Evolutionary conservation across 2,329 filamentous ascomycete species (phyloP).

Genomic region (Sarocladium brachiariae): DNA sequence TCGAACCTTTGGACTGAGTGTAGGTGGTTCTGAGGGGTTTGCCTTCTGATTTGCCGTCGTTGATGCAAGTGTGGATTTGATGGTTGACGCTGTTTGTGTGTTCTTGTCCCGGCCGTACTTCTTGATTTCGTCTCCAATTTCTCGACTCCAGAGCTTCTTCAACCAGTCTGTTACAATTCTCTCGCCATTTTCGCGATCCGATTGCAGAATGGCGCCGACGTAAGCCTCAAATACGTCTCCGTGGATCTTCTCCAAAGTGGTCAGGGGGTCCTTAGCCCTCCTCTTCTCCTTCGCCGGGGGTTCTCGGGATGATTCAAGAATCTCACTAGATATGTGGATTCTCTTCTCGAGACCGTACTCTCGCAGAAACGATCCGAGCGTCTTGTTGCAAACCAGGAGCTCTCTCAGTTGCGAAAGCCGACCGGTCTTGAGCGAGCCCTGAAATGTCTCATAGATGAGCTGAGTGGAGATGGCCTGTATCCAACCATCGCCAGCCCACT

Average conservation of each 20-base stretch:
- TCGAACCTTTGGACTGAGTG: constrained; percentile 21
- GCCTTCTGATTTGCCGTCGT: too few relatives aligned
- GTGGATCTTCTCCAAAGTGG: constrained; percentile 57
- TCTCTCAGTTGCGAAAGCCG: constrained; percentile 72
- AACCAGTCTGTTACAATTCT: constrained; percentile 62
- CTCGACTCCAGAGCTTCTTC: constrained; percentile 64
- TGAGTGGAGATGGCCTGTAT: constrained; percentile 69
- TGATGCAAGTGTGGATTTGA: too few relatives aligned
- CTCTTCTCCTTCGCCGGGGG: constrained; percentile 13
- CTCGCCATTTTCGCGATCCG: constrained; percentile 55
- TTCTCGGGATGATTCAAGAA: constrained; percentile 21
- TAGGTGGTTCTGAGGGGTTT: too few relatives aligned
- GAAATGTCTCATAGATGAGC: constrained; percentile 70
- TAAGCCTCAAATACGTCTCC: constrained; percentile 92
- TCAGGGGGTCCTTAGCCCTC: not conserved
- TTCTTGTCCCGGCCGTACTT: not conserved
- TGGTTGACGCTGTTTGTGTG: not conserved
- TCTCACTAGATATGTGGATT: constrained; percentile 48
- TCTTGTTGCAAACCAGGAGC: constrained; percentile 72
- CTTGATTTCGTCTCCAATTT: constrained; percentile 49
- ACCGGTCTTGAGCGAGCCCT: constrained; percentile 48
- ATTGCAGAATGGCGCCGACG: constrained; percentile 63
- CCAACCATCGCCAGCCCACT: constrained; percentile 85
- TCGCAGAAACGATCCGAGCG: constrained; percentile 61
- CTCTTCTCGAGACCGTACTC: constrained; percentile 64